Evolutionary conservation across 768 basidiomycete species (phyloP), one percentile per base, ranked within the genome.

Genomic region (Suillus decipiens): DNA sequence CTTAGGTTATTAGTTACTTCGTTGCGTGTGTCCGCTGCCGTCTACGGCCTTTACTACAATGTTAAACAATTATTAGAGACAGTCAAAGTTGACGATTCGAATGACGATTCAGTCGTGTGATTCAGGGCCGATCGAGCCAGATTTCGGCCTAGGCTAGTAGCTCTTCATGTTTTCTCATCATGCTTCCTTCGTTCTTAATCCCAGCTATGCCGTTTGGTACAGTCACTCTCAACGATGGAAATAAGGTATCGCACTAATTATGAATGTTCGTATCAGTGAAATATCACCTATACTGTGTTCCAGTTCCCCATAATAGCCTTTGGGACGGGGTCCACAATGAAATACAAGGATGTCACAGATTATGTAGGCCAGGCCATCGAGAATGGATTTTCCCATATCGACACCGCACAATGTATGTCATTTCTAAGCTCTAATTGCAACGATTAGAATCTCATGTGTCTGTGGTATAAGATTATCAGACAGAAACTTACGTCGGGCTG

Each of bases 251-350:
- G 24, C 19, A 19, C 2, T 39, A 68, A 63, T 55, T 45, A 48
- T 48, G 19, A 53, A n/a, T 36, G 24, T 31, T 3, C 39, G 9
- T 53, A 6, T 39, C 2, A 59, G 14, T 24, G 28, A 28, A 28
- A 2, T n/a, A 5, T 8, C 15, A 28, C 17, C 31, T 39, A 8
- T 36, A 48, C 56, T 24, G 11, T 3, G 9, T 15, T 31, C 31
- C 17, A 88, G 85, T 83, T 89, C 48, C 88, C 88, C 12, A 72
- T 75, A n/a, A 84, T 90, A 61, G 88, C 86, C 0, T 89, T 82
- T 71, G 88, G 88, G 1, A 84, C 87, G 0, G 87, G 87, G 5
- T 54, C 62, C n/a, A 57, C 61, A 17, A 63, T 65, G 66, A 81
- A 77, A 57, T 72, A 72, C 50, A 77, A 73, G 70, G 85, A 88